Conservation (phyloP, 2,329 filamentous ascomycete genomes). For the Stagonosporopsis chrysanthemi region DNA sequence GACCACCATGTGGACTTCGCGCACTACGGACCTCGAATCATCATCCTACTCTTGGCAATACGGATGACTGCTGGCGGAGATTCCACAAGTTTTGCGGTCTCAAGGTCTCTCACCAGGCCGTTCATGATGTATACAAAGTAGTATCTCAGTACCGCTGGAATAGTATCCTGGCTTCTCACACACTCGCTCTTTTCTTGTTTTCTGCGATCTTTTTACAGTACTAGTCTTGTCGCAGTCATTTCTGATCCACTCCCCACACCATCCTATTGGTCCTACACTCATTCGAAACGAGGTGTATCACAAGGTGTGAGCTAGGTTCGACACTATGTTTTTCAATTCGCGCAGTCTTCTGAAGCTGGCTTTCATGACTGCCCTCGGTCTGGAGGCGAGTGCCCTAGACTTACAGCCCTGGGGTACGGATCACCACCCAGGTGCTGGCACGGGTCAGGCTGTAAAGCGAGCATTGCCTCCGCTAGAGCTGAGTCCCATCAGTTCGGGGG, state of each 20-base stretch:
- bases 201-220: neutral
- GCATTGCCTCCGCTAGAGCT: neutral
- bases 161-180: neutral
- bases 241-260: neutral
- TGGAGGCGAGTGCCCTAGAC: constrained; percentile 22
- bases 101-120: constrained; percentile 11
- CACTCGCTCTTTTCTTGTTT: constrained; percentile 3
- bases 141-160: neutral
- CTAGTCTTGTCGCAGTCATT: neutral
- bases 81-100: constrained; percentile 1
- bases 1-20: constrained; percentile 2
- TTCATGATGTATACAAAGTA: constrained; percentile 8
- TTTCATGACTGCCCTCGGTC: constrained; percentile 20
- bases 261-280: constrained; percentile 2
- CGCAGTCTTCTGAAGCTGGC: constrained; percentile 22
- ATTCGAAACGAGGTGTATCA: neutral
- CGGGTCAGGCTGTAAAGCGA: neutral
- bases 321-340: constrained; percentile 26
- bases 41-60: constrained; percentile 7
- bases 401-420: constrained; percentile 19
- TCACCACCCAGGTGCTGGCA: constrained; percentile 1
- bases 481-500: neutral
- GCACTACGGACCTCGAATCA: constrained; percentile 9
- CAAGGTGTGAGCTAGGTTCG: too few species aligned
- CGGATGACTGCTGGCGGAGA: constrained; percentile 7